These are phyloP conservation scores for Aureococcus anophagefferens DNA, from an alignment of 108 stramenopile species.

Conservation along the genomic window DNA sequence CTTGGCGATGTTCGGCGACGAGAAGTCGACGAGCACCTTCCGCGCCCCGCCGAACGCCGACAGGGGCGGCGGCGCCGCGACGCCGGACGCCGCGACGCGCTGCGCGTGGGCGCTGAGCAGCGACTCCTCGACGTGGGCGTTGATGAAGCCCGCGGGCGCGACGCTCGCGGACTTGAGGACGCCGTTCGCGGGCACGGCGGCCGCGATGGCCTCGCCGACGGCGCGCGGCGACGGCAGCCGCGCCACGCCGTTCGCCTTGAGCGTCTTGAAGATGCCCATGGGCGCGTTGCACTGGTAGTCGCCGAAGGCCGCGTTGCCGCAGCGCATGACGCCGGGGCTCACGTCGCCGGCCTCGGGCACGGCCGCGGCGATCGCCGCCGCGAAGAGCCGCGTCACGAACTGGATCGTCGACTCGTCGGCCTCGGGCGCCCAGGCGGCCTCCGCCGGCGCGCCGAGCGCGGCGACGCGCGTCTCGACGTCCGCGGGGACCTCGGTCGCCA, in stretches of 20 bases:
- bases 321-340: neutral
- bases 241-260: constrained; percentile 57
- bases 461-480: too few relatives aligned
- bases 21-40: constrained; percentile 90
- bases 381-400: neutral
- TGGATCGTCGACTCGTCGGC: neutral
- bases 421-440: too few relatives aligned
- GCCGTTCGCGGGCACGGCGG: constrained; percentile 39
- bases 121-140: constrained; percentile 48
- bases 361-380: neutral
- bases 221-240: constrained; percentile 55
- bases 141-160: constrained; percentile 46
- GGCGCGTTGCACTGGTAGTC: constrained; percentile 96
- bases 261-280: constrained; percentile 79
- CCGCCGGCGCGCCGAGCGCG: too few relatives aligned
- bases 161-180: constrained; percentile 13
- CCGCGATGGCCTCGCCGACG: constrained; percentile 63
- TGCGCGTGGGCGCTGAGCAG: constrained; percentile 31
- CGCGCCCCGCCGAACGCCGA: constrained; percentile 7
- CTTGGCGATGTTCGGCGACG: constrained; percentile 98
- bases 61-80: constrained; percentile 35
- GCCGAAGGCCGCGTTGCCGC: constrained; percentile 20
- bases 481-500: too few relatives aligned
- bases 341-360: neutral
- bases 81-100: constrained; percentile 24